Conservation (phyloP, 805 yeast genomes). For the Dipodascus albidus region DNA sequence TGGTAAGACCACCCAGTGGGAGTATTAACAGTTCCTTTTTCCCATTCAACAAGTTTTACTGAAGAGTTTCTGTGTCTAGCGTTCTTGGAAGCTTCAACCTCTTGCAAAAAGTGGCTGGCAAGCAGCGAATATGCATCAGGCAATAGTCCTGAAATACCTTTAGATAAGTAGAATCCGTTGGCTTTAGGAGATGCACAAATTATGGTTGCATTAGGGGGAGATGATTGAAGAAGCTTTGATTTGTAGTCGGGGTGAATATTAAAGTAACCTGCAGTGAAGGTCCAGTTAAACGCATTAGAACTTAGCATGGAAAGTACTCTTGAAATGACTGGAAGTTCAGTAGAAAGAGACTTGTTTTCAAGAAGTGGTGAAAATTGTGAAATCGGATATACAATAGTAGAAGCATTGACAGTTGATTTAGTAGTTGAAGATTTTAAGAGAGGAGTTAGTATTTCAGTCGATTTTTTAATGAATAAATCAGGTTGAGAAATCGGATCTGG, state of each 20-base stretch:
- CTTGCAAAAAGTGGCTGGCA: constrained; percentile 55
- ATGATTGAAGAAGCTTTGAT: constrained; percentile 41
- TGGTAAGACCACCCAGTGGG: constrained; percentile 94
- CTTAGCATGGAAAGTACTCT: constrained; percentile 47
- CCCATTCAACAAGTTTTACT: constrained; percentile 72
- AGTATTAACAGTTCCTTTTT: constrained; percentile 69
- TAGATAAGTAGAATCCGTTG: constrained; percentile 80
- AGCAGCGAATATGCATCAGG: constrained; percentile 81
- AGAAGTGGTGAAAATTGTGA: constrained; percentile 84
- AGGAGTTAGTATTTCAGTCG: constrained; percentile 47
- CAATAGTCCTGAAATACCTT: constrained; percentile 67
- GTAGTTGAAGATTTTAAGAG: constrained; percentile 35
- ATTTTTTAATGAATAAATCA: constrained; percentile 16
- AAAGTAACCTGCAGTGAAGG: constrained; percentile 94
- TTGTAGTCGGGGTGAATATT: constrained; percentile 74
- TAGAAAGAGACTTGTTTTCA: constrained; percentile 47
- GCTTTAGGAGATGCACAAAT: constrained; percentile 92
- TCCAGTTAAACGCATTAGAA: constrained; percentile 52
- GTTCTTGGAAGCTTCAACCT: constrained; percentile 27
- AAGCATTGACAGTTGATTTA: not conserved
- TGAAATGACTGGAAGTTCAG: constrained; percentile 67
- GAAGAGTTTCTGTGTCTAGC: constrained; percentile 27
- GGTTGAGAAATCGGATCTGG: constrained; percentile 44
- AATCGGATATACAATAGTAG: constrained; percentile 74
- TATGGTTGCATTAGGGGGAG: constrained; percentile 47